These are phyloP conservation scores for Fusarium tanahbumbuense DNA, from an alignment of 2,329 filamentous ascomycete species.

Conservation along the genomic window DNA sequence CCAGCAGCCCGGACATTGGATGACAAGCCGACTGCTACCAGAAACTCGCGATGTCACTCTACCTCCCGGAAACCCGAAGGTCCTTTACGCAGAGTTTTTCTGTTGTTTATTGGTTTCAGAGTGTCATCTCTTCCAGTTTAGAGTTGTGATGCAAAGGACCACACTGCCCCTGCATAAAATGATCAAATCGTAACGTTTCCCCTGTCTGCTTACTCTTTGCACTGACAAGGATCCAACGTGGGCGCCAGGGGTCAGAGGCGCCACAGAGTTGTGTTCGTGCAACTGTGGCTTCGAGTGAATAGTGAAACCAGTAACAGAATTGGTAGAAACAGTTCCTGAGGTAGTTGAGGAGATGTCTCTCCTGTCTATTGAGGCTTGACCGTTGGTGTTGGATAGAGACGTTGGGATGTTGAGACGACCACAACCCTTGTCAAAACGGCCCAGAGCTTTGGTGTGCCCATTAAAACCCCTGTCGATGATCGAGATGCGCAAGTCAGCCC, in stretches of 20 bases:
- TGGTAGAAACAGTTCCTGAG: background rate
- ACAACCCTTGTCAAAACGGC: constrained; percentile 13
- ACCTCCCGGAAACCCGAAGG: background rate
- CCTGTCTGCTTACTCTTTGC: constrained; percentile 10
- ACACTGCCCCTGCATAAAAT: constrained; percentile 39
- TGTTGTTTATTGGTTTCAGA: constrained; percentile 18
- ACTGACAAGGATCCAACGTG: constrained; percentile 29
- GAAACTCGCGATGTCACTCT: constrained; percentile 26
- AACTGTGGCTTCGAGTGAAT: constrained; percentile 22
- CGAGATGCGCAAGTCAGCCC: constrained; percentile 7
- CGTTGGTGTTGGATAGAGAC: constrained; percentile 11
- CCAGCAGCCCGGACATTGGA: constrained; percentile 9
- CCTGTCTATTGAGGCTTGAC: constrained; percentile 11
- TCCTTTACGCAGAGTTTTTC: background rate
- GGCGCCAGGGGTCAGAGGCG: constrained; percentile 22
- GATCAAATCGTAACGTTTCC: constrained; percentile 21
- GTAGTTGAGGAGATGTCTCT: background rate
- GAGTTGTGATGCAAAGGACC: constrained; percentile 24
- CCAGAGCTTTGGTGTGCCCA: constrained; percentile 15
- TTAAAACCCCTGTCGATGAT: constrained; percentile 28
- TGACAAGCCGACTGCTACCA: constrained; percentile 18
- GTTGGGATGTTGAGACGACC: constrained; percentile 9
- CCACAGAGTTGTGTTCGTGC: constrained; percentile 22
- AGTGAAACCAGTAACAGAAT: background rate
- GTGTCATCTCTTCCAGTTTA: constrained; percentile 6